Base-by-base conservation (phyloP, 495 filamentous ascomycete species). In the Hyphodiscus hymeniophilus region DNA sequence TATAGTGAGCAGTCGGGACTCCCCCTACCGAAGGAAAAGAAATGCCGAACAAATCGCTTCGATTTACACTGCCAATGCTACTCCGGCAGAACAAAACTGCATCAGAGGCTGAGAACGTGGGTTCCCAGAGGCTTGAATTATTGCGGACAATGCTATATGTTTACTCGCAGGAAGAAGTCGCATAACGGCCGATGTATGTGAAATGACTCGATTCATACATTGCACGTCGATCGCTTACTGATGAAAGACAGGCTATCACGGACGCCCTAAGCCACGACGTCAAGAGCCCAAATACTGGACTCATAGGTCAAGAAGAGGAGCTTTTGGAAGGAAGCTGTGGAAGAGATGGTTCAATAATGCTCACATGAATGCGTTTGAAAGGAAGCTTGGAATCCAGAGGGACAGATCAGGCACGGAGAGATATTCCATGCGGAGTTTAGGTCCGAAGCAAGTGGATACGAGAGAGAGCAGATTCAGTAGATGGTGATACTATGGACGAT, bases 391-490 rank as follows among this genome's bases (percentile, higher is more conserved):
- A n/a, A 36, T 6, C 7, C 3, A 13, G 8, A 47, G n/a, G 22
- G 18, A 28, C 35, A 47, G 52, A 16, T 47, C 45, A 4, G 52
- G 52, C 22, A 32, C 17, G 7, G 17, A 42, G 31, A 53, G 55
- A 45, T 58, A 58, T 42, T 44, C 24, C 7, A 34, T 58, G 51
- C 43, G 55, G 35, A 38, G 32, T 15, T 32, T 54, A 21, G 17
- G 39, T 21, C 23, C 36, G 12, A 47, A 28, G 32, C 13, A 47
- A 17, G 47, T 53, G 23, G 47, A 57, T 45, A 51, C 50, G 6
- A 47, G 22, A 6, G 24, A 12, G 30, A 42, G 17, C 15, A 52
- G 54, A 23, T 69, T 81, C 18, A 84, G 92, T 57, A 77, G 76
- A 20, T 84, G 94, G 66, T 69, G 69, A 32, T 7, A n/a, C n/a